A percentile compares a stretch with the other conserved stretches of the same genome.
These are phyloP conservation scores for Flueggea neowawraea DNA, from an alignment of 441 rosid genomes.

Conservation along the genomic window DNA sequence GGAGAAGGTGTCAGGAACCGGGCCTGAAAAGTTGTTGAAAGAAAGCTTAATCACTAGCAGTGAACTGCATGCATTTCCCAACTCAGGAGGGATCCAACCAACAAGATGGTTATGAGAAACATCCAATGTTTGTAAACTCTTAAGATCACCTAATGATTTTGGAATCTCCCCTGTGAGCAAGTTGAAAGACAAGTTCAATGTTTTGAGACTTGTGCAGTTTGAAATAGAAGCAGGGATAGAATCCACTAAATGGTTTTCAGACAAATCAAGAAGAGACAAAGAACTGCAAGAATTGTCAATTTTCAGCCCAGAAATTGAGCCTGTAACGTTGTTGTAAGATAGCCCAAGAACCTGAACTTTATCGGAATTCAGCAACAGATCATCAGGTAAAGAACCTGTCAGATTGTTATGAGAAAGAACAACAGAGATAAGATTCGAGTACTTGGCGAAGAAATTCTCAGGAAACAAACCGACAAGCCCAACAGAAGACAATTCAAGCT, in stretches of 20 bases:
- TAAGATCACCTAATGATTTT: constrained; percentile 49
- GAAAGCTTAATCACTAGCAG: constrained; percentile 59
- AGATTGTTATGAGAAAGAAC: constrained; percentile 65
- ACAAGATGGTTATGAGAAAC: constrained; percentile 70
- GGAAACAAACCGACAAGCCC: constrained; percentile 76
- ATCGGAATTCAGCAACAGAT: constrained; percentile 43
- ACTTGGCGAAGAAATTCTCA: constrained; percentile 47
- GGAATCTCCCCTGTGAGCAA: constrained; percentile 71
- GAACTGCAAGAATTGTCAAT: constrained; percentile 58
- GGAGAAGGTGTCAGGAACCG: constrained; percentile 60
- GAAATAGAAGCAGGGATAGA: constrained; percentile 57
- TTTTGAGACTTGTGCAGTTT: constrained; percentile 75
- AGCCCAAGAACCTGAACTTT: constrained; percentile 74
- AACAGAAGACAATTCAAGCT: constrained; percentile 59
- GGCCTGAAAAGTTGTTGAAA: constrained; percentile 72
- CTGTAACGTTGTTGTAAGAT: constrained; percentile 86
- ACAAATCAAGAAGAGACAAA: constrained; percentile 61
- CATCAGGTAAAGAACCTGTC: constrained; percentile 58
- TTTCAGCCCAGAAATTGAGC: constrained; percentile 58
- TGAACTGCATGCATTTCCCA: constrained; percentile 65
- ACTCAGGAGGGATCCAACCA: constrained; percentile 85
- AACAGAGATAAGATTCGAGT: constrained; percentile 50
- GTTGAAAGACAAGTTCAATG: constrained; percentile 63
- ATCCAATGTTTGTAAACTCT: constrained; percentile 58
- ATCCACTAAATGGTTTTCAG: constrained; percentile 53